Percentiles rank a stretch among this genome's conserved stretches.
Evolutionary conservation across 306 rosid species (phyloP).

Genomic region (Trifolium fragiferum): DNA sequence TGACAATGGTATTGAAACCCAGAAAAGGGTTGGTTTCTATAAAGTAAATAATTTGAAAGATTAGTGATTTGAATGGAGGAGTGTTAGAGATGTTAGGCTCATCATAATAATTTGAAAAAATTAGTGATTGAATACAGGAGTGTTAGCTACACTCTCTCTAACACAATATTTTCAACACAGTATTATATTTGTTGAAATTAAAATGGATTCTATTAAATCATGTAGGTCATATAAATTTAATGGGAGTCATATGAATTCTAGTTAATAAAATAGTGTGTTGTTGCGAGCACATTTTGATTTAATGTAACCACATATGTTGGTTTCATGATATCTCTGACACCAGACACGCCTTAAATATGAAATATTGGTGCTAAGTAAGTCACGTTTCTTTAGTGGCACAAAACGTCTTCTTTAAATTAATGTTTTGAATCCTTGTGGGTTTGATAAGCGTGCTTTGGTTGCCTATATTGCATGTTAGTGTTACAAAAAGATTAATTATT

Average conservation of each 20-base stretch:
- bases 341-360: background rate
- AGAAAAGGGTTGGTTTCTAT: conserved; percentile 12
- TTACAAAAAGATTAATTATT: conserved; percentile 42
- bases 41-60: too few species aligned
- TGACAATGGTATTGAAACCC: conserved; percentile 29
- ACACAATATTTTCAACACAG: background rate
- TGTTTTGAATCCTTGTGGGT: conserved; percentile 35
- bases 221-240: background rate
- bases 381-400: conserved; percentile 37
- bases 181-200: background rate
- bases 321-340: background rate
- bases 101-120: background rate
- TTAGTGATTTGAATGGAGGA: too few species aligned
- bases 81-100: too few species aligned
- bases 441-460: conserved; percentile 43
- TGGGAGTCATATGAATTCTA: background rate
- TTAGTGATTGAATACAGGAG: background rate
- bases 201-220: background rate
- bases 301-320: background rate
- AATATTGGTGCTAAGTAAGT: background rate
- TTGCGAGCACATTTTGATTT: background rate
- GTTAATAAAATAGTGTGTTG: background rate
- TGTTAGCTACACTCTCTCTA: background rate
- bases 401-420: background rate
- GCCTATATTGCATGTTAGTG: conserved; percentile 34